Percentiles rank a stretch among this genome's conserved stretches.
Conservation (phyloP, 1,284 basidiomycete genomes). For the Ceratobasidium sp. region DNA sequence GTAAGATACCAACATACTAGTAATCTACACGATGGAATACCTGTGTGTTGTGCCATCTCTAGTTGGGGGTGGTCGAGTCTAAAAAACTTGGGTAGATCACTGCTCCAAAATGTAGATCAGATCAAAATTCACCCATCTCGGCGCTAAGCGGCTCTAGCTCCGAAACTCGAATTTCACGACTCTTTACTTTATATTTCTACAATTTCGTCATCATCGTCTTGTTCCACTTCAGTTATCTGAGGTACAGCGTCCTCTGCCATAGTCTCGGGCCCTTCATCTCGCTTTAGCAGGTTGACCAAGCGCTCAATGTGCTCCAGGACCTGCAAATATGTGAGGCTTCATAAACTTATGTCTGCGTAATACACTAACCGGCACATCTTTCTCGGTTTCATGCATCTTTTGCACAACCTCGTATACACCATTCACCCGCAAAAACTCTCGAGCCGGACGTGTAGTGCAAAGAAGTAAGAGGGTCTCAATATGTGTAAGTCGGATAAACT, state of each 20-base stretch:
- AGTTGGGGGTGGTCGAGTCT: not conserved
- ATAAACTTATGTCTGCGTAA: not conserved
- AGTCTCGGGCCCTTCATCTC: conserved; percentile 66
- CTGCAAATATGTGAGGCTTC: conserved; percentile 47
- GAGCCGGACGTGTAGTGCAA: conserved; percentile 86
- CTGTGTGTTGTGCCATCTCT: conserved; percentile 28
- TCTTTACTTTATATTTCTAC: conserved; percentile 37
- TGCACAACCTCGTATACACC: conserved; percentile 91
- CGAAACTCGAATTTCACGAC: not conserved
- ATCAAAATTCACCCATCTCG: conserved; percentile 22
- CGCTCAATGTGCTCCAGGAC: conserved; percentile 72
- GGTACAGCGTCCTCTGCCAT: conserved; percentile 37
- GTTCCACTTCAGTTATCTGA: not conserved
- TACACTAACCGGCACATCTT: conserved; percentile 35
- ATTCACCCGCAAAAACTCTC: conserved; percentile 78
- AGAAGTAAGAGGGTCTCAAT: conserved; percentile 90
- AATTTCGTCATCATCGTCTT: conserved; percentile 38
- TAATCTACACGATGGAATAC: not conserved
- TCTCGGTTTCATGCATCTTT: conserved; percentile 79
- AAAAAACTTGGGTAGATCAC: conserved; percentile 12
- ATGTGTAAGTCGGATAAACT: conserved; percentile 80
- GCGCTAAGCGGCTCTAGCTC: conserved; percentile 8
- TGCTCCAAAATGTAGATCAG: conserved; percentile 11
- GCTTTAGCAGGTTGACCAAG: conserved; percentile 75
- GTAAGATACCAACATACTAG: not conserved